These are phyloP conservation scores for Heterobasidion occidentale DNA, from an alignment of 1,284 basidiomycete species.

Conservation along the genomic window DNA sequence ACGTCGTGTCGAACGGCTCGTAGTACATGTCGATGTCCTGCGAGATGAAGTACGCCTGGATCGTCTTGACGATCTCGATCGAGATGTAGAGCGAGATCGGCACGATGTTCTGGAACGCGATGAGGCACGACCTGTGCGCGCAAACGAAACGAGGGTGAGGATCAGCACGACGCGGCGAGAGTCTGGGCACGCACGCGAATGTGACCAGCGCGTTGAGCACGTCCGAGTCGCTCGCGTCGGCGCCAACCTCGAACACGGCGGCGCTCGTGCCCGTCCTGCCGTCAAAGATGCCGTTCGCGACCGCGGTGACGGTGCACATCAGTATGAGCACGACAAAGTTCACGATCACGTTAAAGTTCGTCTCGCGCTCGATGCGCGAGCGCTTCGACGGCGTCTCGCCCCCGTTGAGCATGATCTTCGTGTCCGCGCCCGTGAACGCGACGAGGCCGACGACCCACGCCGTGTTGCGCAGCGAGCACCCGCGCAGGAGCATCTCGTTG, in stretches of 20 bases:
- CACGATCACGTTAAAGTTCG: conserved; percentile 97
- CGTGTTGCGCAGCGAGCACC: conserved; percentile 90
- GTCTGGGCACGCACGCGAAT: conserved; percentile 61
- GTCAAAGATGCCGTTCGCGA: conserved; percentile 73
- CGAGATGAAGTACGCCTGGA: conserved; percentile 96
- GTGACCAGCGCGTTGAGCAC: conserved; percentile 82
- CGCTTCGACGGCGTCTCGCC: conserved; percentile 90
- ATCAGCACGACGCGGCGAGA: background rate
- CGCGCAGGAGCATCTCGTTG: conserved; percentile 90
- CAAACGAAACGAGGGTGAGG: background rate
- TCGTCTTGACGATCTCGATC: conserved; percentile 96
- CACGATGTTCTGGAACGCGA: conserved; percentile 97
- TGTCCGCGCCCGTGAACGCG: conserved; percentile 91
- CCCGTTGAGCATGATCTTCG: conserved; percentile 97
- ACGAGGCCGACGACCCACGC: conserved; percentile 93
- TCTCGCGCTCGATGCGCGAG: conserved; percentile 95
- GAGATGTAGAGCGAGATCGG: conserved; percentile 97
- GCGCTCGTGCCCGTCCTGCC: conserved; percentile 59
- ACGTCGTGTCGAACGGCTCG: conserved; percentile 77
- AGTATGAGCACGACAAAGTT: conserved; percentile 80
- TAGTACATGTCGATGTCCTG: conserved; percentile 99
- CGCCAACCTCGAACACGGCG: conserved; percentile 62
- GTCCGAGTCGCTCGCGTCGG: conserved; percentile 52
- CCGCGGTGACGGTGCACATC: conserved; percentile 72
- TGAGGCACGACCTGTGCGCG: conserved; percentile 63